Conservation (phyloP, 176 grass and related monocot genomes). For the Saccharum officinarum region DNA sequence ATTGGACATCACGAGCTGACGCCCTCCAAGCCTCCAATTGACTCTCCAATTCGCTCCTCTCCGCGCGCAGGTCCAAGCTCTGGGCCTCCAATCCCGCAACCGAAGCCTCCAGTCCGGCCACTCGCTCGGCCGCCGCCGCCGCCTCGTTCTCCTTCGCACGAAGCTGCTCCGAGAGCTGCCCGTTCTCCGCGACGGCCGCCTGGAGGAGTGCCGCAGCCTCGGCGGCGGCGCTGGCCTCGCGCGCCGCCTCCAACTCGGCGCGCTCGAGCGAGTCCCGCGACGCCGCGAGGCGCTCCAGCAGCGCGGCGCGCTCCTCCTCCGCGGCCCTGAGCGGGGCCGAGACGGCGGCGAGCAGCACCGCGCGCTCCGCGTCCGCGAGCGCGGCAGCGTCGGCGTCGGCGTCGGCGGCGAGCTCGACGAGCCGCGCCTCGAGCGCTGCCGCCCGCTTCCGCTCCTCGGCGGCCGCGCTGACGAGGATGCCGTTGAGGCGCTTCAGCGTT, state of each 20-base stretch:
- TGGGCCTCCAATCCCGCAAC: background rate
- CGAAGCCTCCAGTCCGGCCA: background rate
- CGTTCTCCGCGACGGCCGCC: conserved; percentile 17
- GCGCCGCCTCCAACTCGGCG: background rate
- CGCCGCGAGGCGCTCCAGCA: background rate
- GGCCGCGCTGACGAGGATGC: background rate
- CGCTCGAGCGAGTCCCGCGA: background rate
- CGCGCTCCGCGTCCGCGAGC: background rate
- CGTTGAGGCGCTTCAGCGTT: background rate
- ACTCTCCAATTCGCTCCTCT: background rate
- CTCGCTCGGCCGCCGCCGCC: background rate
- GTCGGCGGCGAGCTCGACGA: background rate
- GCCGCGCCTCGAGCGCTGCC: background rate
- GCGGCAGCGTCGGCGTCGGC: background rate
- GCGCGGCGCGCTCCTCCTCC: background rate
- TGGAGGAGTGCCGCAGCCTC: conserved; percentile 20
- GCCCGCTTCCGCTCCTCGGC: background rate
- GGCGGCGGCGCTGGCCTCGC: conserved; percentile 1
- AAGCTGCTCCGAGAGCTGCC: conserved; percentile 19
- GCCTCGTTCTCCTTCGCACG: background rate
- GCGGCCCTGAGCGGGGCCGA: background rate
- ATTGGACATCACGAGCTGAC: background rate
- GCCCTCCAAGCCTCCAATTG: background rate
- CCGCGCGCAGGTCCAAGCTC: background rate
- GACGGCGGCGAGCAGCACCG: background rate